A percentile compares a stretch with the other conserved stretches of the same genome.
phyloP scores from a whole-genome alignment of 1,284 basidiomycete species.

The Ceratobasidium sp. region DNA sequence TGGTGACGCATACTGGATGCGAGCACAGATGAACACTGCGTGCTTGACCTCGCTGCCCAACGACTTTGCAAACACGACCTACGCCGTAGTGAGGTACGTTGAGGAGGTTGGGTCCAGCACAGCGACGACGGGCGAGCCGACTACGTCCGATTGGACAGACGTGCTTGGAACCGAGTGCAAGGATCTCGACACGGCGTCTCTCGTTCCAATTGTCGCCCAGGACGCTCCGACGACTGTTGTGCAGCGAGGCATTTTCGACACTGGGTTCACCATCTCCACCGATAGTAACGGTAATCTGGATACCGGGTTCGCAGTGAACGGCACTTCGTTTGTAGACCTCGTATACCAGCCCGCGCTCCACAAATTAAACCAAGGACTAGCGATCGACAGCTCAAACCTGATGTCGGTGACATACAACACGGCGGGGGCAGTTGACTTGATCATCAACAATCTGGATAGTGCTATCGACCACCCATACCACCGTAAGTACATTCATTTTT shows the following conservation, averaged over 20 bases:
- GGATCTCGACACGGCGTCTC: conserved; percentile 38
- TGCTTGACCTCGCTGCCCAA: conserved; percentile 51
- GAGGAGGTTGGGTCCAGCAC: conserved; percentile 36
- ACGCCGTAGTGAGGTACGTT: conserved; percentile 50
- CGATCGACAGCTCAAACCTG: conserved; percentile 28
- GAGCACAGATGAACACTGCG: conserved; percentile 51
- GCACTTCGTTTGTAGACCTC: conserved; percentile 33
- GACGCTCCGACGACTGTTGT: conserved; percentile 34
- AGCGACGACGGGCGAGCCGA: conserved; percentile 33
- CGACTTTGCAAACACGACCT: conserved; percentile 43
- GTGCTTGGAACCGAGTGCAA: conserved; percentile 7
- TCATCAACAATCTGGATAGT: conserved; percentile 46
- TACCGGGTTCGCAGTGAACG: conserved; percentile 31
- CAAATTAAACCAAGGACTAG: conserved; percentile 44
- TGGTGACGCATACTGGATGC: conserved; percentile 53
- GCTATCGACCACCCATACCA: conserved; percentile 35
- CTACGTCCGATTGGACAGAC: conserved; percentile 17
- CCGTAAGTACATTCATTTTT: conserved; percentile 6
- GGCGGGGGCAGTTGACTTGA: conserved; percentile 45
- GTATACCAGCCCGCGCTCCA: conserved; percentile 43
- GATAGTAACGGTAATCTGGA: conserved; percentile 37
- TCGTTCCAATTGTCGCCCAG: conserved; percentile 35
- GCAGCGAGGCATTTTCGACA: conserved; percentile 15
- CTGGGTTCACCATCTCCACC: neutral
- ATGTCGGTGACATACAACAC: neutral